Percentiles rank a stretch among this genome's conserved stretches.
Evolutionary conservation across 2,329 filamentous ascomycete species (phyloP).

Genomic region (Alternaria tenuissima): DNA sequence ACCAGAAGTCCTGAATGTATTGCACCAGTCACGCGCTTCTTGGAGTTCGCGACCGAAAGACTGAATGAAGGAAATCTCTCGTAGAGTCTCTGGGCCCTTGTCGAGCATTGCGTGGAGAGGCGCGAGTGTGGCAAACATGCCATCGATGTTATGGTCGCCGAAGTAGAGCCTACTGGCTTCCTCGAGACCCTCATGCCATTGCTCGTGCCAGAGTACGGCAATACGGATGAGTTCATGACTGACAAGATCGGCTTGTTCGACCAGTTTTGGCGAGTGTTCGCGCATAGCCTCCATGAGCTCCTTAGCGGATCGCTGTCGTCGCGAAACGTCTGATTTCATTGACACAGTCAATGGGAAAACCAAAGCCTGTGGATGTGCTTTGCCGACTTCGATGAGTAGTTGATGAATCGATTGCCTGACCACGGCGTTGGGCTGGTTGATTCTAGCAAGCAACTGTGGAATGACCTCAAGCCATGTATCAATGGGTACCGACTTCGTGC

Average conservation of each 20-base stretch:
- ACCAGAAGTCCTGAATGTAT: conserved; percentile 85
- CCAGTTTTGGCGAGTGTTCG: conserved; percentile 88
- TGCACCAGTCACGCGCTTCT: conserved; percentile 95
- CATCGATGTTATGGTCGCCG: conserved; percentile 95
- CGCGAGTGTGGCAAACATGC: conserved; percentile 91
- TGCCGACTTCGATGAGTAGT: conserved; percentile 88
- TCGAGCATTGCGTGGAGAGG: conserved; percentile 93
- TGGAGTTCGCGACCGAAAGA: conserved; percentile 95
- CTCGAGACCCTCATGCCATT: conserved; percentile 97
- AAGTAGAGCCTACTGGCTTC: conserved; percentile 97
- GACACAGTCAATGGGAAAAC: conserved; percentile 98
- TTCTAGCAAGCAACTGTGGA: conserved; percentile 93
- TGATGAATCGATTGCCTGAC: conserved; percentile 93
- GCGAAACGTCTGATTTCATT: conserved; percentile 91
- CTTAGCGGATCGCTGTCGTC: conserved; percentile 84
- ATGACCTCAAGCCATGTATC: conserved; percentile 99
- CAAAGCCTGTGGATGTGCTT: conserved; percentile 92
- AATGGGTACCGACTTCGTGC: conserved; percentile 89
- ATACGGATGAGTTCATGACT: conserved; percentile 97
- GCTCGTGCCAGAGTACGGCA: conserved; percentile 96
- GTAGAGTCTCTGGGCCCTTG: conserved; percentile 86
- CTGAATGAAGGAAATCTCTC: conserved; percentile 97
- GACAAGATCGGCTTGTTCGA: conserved; percentile 93
- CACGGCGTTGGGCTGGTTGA: conserved; percentile 91
- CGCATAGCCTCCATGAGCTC: conserved; percentile 99